Base-by-base conservation (phyloP, 495 filamentous ascomycete genomes). In the Neurospora sublineolata region DNA sequence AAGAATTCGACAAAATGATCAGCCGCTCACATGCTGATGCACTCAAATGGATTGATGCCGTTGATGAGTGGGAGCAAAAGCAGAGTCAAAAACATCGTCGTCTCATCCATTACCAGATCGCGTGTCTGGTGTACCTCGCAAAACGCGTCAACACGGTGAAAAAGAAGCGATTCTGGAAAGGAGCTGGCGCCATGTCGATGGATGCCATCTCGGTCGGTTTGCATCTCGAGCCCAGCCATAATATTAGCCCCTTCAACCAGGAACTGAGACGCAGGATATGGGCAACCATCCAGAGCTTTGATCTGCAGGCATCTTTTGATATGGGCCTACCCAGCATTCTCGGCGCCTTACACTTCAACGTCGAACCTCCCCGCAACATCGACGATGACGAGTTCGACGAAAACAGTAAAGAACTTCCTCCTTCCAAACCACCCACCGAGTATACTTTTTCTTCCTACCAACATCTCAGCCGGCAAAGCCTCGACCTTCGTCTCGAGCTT, bases 251-350 rank as follows among this genome's bases (percentile, higher is more conserved):
- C n/a, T 90, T 88, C 75, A 87, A 85, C 72, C 86, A 86, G 74
- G 89, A 91, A 77, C 88, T 90, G 87, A 84, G 88, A 37, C 79
- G 88, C 68, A 80, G 89, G 30, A 84, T 91, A n/a, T 91, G 89
- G 89, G 84, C 82, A 0, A 89, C 87, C 3, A 86, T 90, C 30
- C 78, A 88, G 72, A 86, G 88, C 76, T 83, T 87, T 58, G 86
- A 89, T 68, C 79, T 90, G 11, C 88, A 90, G 72, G 83, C 88
- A 2, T 82, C 86, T 1, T 81, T 90, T 60, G 87, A 88, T 67
- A 82, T 86, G 36, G 88, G 88, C 4, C 82, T 89, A 76, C 87
- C 88, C 0, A 87, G 77, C 10, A 72, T 84, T 16, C 75, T 83
- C 18, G 76, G 77, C 70, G 76, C 80, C 20, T 74, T 83, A 27